Base-by-base conservation (phyloP, 106 monocot genomes). In the Xerophyta viscosa region DNA sequence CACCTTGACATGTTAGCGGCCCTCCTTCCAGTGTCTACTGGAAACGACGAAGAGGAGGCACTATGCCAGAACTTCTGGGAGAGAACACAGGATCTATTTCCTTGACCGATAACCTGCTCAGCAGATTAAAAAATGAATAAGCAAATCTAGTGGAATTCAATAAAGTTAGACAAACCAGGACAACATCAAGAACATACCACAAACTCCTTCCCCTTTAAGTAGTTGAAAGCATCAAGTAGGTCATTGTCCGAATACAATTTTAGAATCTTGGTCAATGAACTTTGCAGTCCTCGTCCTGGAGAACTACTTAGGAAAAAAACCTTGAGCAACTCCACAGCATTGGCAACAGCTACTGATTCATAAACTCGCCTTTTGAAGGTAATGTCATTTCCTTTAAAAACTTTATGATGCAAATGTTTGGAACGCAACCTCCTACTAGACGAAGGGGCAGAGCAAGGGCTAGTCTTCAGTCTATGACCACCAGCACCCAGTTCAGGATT, bases 281-380 rank as follows among this genome's bases (percentile, higher is more conserved):
- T 31, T 71, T 78, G 88, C 46, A 78, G 71, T 65, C 75, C 66
- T 31, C 64, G 64, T 29, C 69, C 43, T 41, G 70, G 43, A 37
- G 78, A 75, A 3, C 66, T 75, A 58, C 68, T 73, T 15, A 94
- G 62, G 57, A 88, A 84, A 24, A 75, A 68, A 41, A 88, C 36
- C 66, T 94, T 94, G 29, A 94, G 69, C 37, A 94, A 78, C 64
- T 94, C 94, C 30, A 94, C 70, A 12, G 88, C 94, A 71, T 73
- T 94, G 59, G 88, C 69, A 49, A 81, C 63, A 26, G 88, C 29
- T 27, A 82, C 43, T 25, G 88, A 94, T 65, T 77, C 56, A 27
- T 24, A 37, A 19, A 85, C 78, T 43, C 58, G 52, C 37, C 26
- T 78, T 67, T 28, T 64, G 10, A 64, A 52, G 31, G 23, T 48